These are phyloP conservation scores for Basidiobolus meristosporus DNA, from an alignment of 371 early-diverging fungal species.

Conservation along the genomic window DNA sequence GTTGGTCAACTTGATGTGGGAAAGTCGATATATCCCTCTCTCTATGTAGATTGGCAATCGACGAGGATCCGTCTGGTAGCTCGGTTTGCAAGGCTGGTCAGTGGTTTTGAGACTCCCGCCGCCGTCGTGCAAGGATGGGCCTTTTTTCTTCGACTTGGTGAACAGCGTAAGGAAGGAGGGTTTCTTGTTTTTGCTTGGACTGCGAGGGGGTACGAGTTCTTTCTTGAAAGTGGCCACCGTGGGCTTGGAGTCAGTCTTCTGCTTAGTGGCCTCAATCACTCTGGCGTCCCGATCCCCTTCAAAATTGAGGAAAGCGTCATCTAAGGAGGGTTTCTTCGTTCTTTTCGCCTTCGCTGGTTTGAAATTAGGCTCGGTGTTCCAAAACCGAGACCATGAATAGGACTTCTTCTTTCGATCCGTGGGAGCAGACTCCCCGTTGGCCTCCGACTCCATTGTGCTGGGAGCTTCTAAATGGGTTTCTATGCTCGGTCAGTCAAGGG, in stretches of 20 bases:
- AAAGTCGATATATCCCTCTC: constrained; percentile 78
- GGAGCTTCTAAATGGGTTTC: too few relatives aligned
- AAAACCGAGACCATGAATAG: constrained; percentile 18
- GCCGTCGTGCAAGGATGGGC: too few relatives aligned
- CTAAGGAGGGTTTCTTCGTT: too few relatives aligned
- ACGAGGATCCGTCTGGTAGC: constrained; percentile 16
- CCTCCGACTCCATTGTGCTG: too few relatives aligned
- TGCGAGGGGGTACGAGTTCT: too few relatives aligned
- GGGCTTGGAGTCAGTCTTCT: too few relatives aligned
- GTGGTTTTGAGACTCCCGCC: not conserved
- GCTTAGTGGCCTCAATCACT: too few relatives aligned
- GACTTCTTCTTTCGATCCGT: constrained; percentile 2
- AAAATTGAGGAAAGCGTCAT: too few relatives aligned
- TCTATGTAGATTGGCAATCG: constrained; percentile 70
- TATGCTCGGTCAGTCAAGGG: too few relatives aligned
- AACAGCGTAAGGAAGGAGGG: constrained; percentile 15
- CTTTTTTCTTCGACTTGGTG: too few relatives aligned
- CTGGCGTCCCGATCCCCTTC: too few relatives aligned
- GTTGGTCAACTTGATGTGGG: constrained; percentile 81
- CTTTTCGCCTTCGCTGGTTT: not conserved
- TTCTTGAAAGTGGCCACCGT: too few relatives aligned
- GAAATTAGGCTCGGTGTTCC: constrained; percentile 7
- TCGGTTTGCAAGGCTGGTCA: constrained; percentile 2
- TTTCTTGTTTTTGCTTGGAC: constrained; percentile 7
- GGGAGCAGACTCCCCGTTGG: not conserved